phyloP scores from a whole-genome alignment of 1,284 basidiomycete genomes.

The Farysia itapuensis region DNA sequence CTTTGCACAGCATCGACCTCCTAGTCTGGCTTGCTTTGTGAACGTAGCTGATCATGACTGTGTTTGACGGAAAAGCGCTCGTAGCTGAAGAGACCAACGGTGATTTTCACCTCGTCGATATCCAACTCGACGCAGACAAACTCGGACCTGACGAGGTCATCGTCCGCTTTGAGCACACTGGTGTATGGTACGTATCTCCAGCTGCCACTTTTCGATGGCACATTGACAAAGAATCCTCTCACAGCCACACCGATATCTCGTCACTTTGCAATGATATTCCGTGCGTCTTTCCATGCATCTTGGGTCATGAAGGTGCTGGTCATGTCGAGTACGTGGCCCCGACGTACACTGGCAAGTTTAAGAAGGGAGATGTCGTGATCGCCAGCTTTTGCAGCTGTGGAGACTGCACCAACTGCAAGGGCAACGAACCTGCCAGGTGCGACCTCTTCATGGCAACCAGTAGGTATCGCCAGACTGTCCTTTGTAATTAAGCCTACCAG shows the following conservation, averaged over 20 bases:
- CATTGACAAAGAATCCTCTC: neutral
- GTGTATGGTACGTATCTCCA: constrained; percentile 7
- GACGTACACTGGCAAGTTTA: constrained; percentile 5
- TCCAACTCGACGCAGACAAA: constrained; percentile 8
- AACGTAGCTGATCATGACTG: neutral
- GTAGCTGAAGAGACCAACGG: constrained; percentile 5
- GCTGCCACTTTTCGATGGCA: neutral
- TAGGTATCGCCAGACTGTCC: constrained; percentile 1
- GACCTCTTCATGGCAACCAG: constrained; percentile 11
- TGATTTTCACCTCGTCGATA: constrained; percentile 12
- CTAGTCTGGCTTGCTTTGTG: no score
- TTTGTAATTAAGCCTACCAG: no score
- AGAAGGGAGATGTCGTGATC: constrained; percentile 11
- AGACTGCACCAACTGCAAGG: constrained; percentile 13
- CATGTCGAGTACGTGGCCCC: constrained; percentile 9
- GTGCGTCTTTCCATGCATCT: constrained; percentile 7
- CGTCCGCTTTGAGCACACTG: constrained; percentile 11
- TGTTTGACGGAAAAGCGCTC: constrained; percentile 7
- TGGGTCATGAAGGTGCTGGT: constrained; percentile 18
- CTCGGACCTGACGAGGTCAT: constrained; percentile 10
- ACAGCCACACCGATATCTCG: neutral
- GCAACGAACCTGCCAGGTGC: constrained; percentile 9
- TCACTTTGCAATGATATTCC: neutral
- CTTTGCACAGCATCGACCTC: neutral
- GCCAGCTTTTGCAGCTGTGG: constrained; percentile 28